Base-by-base conservation (phyloP, 257 asterid genomes). In the Gynochthodes officinalis region DNA sequence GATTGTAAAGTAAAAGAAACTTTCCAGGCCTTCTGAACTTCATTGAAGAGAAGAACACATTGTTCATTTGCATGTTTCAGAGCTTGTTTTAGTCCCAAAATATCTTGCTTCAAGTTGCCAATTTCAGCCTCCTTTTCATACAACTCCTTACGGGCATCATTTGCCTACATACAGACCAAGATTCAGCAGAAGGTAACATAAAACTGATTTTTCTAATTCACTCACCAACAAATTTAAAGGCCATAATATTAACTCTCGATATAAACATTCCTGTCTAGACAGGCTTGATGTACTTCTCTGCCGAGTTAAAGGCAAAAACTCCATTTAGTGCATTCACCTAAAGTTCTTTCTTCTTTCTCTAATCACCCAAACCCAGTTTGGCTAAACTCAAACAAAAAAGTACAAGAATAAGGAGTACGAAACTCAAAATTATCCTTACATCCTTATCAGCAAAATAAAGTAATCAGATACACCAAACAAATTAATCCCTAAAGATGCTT, bases 11-110 rank as follows among this genome's bases (percentile, higher is more conserved):
- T 86, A 78, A 77, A 89, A 78, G 98, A 92, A 83, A 92, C 95
- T 86, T 90, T 92, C 98, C 95, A 90, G 54, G 97, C 97, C 81
- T 92, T 95, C 87, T 95, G 99, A 76, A 92, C 98, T 89, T 92
- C 97, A 87, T 89, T 92, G 85, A 85, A 89, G 79, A 92, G 92
- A 73, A 95, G 86, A 75, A 95, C 92, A 54, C 96, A 88, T 81
- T 95, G 99, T 77, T 95, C 98, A 74, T 87, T 92, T 27, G 96
- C 96, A 80, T 64, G 85, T 81, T 84, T 92, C 71, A 92, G 68
- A 78, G 89, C 96, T 71, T 90, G 96, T 75, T 83, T 88, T 18
- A 84, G 71, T 70, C 82, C 93, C 81, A 78, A 66, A 73, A 74
- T 77, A 75, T 95, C 98, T 72, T 83, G 83, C 84, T 90, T 95